Conservation (phyloP, 108 stramenopile species). For the Nitzschia putrida region DNA sequence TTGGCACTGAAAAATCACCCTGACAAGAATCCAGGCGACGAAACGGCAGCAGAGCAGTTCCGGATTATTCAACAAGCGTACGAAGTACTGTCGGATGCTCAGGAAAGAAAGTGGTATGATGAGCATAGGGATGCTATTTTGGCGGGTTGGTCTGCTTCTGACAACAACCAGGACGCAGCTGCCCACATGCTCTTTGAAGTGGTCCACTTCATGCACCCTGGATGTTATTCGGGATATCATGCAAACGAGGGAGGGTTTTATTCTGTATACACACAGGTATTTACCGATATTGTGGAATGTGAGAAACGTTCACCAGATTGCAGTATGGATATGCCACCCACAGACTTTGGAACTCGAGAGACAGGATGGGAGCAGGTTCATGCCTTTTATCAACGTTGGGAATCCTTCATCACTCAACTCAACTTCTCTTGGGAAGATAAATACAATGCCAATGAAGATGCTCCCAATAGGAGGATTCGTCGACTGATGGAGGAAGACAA, state of each 20-base stretch:
- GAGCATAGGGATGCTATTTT: slow-evolving; percentile 87
- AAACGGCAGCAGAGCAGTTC: slow-evolving; percentile 57
- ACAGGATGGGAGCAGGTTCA: slow-evolving; percentile 59
- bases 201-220: slow-evolving; percentile 64
- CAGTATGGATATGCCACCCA: slow-evolving; percentile 51
- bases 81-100: slow-evolving; percentile 88
- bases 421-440: slow-evolving; percentile 85
- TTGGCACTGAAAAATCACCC: slow-evolving; percentile 92
- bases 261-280: slow-evolving; percentile 61
- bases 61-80: slow-evolving; percentile 91
- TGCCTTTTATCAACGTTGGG: slow-evolving; percentile 81
- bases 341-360: slow-evolving; percentile 58
- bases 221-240: slow-evolving; percentile 72
- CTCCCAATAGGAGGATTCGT: slow-evolving; percentile 71
- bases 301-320: slow-evolving; percentile 53
- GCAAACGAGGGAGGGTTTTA: slow-evolving; percentile 68
- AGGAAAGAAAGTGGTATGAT: slow-evolving; percentile 92
- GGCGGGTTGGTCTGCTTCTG: slow-evolving; percentile 54
- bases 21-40: slow-evolving; percentile 80
- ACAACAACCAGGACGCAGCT: slow-evolving; percentile 33
- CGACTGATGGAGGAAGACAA: slow-evolving; percentile 88
- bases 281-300: slow-evolving; percentile 62
- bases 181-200: slow-evolving; percentile 72
- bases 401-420: slow-evolving; percentile 65
- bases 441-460: slow-evolving; percentile 75